Percentiles rank a stretch among this genome's conserved stretches.
phyloP scores from a whole-genome alignment of 2,329 filamentous ascomycete species.

The Chrysoporthe austroafricana region DNA sequence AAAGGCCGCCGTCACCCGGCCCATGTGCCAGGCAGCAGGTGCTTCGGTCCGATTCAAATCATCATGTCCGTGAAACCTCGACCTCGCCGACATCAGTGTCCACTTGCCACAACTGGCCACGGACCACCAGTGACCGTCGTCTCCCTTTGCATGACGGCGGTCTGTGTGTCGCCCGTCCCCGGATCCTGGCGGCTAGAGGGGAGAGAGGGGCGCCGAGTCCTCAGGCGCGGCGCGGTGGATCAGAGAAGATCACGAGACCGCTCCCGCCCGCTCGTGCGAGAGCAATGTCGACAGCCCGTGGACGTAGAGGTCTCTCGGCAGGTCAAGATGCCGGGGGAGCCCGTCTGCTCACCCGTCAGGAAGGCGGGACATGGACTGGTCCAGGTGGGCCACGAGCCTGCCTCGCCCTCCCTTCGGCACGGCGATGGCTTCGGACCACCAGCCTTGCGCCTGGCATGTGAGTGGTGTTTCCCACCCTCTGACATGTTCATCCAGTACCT shows the following conservation, averaged over 20 bases:
- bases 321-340: neutral
- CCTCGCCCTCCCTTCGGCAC: neutral
- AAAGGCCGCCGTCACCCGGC: neutral
- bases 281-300: neutral
- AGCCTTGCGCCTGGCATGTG: neutral
- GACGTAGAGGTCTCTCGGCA: neutral
- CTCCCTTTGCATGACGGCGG: neutral
- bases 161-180: neutral
- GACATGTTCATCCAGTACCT: neutral
- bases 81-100: neutral
- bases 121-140: neutral
- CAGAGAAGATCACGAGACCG: neutral
- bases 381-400: neutral
- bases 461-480: neutral
- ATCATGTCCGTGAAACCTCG: neutral
- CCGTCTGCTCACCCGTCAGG: no score
- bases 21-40: conserved; percentile 3
- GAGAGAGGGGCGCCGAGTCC: neutral
- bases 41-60: neutral
- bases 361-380: neutral
- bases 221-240: neutral
- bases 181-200: neutral
- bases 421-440: neutral
- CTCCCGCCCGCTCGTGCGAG: neutral
- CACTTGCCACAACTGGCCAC: neutral